Conservation (phyloP, 495 filamentous ascomycete species). For the Penicillium psychrofluorescens region DNA sequence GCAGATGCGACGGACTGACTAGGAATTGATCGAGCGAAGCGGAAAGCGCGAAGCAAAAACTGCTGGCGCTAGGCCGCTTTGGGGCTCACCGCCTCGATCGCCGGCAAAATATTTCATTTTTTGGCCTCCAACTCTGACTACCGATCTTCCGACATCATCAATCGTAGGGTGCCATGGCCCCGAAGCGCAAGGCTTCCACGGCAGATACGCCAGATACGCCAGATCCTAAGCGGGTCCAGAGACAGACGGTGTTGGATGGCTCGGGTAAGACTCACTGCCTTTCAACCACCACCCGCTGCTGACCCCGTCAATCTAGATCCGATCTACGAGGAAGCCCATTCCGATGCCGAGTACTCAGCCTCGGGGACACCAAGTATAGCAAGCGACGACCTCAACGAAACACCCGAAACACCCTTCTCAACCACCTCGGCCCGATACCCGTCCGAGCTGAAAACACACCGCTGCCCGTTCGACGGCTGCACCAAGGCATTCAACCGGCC, state of each 20-base stretch:
- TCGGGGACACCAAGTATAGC: constrained; percentile 20
- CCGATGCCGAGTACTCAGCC: constrained; percentile 28
- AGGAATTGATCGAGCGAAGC: constrained; percentile 15
- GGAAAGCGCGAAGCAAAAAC: constrained; percentile 31
- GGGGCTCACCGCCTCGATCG: constrained; percentile 23
- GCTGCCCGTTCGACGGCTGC: constrained; percentile 64
- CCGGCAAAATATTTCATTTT: constrained; percentile 32
- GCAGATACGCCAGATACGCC: constrained; percentile 11
- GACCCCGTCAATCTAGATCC: constrained; percentile 19
- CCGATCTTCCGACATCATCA: too few species aligned
- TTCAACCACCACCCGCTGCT: not conserved
- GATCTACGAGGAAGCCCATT: constrained; percentile 36
- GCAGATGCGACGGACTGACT: not conserved
- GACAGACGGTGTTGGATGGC: constrained; percentile 16
- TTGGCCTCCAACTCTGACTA: constrained; percentile 1
- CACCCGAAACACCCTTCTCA: constrained; percentile 46
- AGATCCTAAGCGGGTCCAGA: constrained; percentile 21
- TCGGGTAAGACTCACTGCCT: constrained; percentile 16
- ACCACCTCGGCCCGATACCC: constrained; percentile 50
- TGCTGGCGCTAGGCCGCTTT: constrained; percentile 28
- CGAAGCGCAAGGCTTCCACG: constrained; percentile 24
- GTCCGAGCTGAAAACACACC: constrained; percentile 65
- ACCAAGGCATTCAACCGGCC: constrained; percentile 81
- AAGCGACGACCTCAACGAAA: constrained; percentile 35
- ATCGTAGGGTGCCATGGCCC: constrained; percentile 10